Conservation (phyloP, 306 rosid genomes). For the Acacia confusa region DNA sequence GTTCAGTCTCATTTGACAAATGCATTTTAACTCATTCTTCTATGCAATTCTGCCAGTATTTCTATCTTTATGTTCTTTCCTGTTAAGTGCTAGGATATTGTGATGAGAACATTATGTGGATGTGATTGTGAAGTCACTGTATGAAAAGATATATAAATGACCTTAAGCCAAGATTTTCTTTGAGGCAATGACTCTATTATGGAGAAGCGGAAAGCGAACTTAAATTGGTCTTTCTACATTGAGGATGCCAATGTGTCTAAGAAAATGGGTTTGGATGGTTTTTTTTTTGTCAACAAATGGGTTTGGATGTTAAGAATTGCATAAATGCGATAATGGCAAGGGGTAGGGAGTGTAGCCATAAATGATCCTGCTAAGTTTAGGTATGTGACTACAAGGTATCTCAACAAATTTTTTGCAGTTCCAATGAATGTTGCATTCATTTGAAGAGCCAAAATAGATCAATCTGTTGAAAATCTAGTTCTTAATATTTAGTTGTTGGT, state of each 20-base stretch:
- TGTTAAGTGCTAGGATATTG: neutral
- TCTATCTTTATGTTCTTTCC: neutral
- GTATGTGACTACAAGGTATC: neutral
- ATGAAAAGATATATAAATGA: neutral
- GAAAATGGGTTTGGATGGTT: neutral
- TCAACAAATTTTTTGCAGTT: neutral
- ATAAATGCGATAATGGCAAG: neutral
- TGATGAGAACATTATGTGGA: neutral
- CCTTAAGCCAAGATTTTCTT: neutral
- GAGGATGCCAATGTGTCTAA: neutral
- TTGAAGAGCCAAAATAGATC: neutral
- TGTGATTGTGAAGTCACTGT: neutral
- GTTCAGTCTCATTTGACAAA: neutral
- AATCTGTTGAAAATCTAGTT: neutral
- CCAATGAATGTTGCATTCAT: neutral
- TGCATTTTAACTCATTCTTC: neutral
- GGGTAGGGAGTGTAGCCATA: neutral
- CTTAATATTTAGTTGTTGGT: neutral
- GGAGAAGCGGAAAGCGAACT: neutral
- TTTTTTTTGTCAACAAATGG: neutral
- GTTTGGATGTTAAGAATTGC: neutral
- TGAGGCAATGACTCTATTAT: neutral
- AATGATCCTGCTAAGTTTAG: neutral
- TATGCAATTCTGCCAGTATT: neutral
- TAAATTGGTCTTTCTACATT: neutral